phyloP scores from a whole-genome alignment of 805 yeast species.

The Lipomyces spencermartinsiae region DNA sequence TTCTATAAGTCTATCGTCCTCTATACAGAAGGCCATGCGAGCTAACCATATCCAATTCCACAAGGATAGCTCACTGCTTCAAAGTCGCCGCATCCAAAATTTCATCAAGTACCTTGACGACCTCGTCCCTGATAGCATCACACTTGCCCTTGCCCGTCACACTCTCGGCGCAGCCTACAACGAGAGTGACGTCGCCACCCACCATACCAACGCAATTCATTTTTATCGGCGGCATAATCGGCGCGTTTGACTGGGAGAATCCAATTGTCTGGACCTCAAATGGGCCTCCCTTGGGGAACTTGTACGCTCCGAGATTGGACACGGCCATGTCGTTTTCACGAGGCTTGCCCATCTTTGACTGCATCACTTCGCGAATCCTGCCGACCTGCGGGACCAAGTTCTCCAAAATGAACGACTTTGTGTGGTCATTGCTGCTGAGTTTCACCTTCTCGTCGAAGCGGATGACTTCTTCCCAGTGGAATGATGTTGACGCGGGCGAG shows the following conservation, averaged over 20 bases:
- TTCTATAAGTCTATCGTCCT: no score
- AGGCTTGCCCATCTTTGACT: slow-evolving; percentile 4
- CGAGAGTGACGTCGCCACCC: slow-evolving; percentile 15
- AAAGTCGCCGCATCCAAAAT: background rate
- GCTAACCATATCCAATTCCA: no score
- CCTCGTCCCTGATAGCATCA: background rate
- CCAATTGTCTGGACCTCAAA: slow-evolving; percentile 6
- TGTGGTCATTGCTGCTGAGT: background rate
- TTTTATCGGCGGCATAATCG: slow-evolving; percentile 13
- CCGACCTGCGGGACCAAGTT: slow-evolving; percentile 10
- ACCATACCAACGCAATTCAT: slow-evolving; percentile 12
- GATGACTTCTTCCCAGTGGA: slow-evolving; percentile 16
- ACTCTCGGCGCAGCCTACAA: slow-evolving; percentile 15
- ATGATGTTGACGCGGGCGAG: slow-evolving; percentile 1
- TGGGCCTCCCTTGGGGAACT: slow-evolving; percentile 1
- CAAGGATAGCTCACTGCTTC: background rate
- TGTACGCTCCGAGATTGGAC: slow-evolving; percentile 23
- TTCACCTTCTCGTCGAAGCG: slow-evolving; percentile 9
- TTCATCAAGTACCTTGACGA: background rate
- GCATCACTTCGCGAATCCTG: slow-evolving; percentile 9
- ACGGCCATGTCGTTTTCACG: slow-evolving; percentile 13
- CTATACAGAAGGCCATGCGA: no score
- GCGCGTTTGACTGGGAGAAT: slow-evolving; percentile 19
- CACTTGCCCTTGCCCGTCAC: slow-evolving; percentile 17
- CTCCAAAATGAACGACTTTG: background rate